phyloP scores from a whole-genome alignment of 2,329 filamentous ascomycete genomes.

The Venturia nashicola region DNA sequence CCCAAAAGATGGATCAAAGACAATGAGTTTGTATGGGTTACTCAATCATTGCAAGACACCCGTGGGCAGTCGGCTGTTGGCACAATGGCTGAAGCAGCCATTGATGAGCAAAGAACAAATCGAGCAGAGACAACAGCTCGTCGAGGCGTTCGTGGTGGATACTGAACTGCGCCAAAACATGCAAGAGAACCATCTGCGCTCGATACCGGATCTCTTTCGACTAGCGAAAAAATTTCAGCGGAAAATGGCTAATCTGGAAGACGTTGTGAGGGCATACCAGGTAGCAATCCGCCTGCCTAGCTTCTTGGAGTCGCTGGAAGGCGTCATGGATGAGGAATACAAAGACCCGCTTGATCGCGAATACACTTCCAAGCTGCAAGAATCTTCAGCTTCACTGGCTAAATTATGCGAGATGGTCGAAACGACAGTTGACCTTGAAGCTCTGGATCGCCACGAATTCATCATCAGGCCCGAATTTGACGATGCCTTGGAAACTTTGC shows the following conservation, averaged over 20 bases:
- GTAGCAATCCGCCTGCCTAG: slow-evolving; percentile 84
- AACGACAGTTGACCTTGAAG: slow-evolving; percentile 90
- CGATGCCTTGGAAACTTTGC: slow-evolving; percentile 73
- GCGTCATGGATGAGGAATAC: slow-evolving; percentile 91
- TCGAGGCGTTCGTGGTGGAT: slow-evolving; percentile 87
- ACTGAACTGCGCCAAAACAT: slow-evolving; percentile 90
- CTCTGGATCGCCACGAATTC: slow-evolving; percentile 92
- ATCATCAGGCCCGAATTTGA: slow-evolving; percentile 99
- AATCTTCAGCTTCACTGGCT: slow-evolving; percentile 63
- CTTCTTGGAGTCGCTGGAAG: slow-evolving; percentile 79
- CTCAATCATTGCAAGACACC: slow-evolving; percentile 97
- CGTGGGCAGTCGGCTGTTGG: slow-evolving; percentile 74
- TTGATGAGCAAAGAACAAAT: slow-evolving; percentile 86
- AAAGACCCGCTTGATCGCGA: slow-evolving; percentile 73
- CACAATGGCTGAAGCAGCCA: slow-evolving; percentile 96
- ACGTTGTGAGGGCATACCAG: slow-evolving; percentile 91
- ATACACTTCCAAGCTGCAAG: slow-evolving; percentile 61
- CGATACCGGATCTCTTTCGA: slow-evolving; percentile 87
- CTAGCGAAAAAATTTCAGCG: slow-evolving; percentile 91
- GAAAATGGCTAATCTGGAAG: slow-evolving; percentile 80
- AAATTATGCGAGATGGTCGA: slow-evolving; percentile 97
- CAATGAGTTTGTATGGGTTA: slow-evolving; percentile 88
- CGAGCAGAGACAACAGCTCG: slow-evolving; percentile 80
- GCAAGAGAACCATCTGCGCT: slow-evolving; percentile 89
- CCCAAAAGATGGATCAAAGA: slow-evolving; percentile 86